phyloP scores from a whole-genome alignment of 2,329 filamentous ascomycete species.

The Lecanoromycetidae sp. region DNA sequence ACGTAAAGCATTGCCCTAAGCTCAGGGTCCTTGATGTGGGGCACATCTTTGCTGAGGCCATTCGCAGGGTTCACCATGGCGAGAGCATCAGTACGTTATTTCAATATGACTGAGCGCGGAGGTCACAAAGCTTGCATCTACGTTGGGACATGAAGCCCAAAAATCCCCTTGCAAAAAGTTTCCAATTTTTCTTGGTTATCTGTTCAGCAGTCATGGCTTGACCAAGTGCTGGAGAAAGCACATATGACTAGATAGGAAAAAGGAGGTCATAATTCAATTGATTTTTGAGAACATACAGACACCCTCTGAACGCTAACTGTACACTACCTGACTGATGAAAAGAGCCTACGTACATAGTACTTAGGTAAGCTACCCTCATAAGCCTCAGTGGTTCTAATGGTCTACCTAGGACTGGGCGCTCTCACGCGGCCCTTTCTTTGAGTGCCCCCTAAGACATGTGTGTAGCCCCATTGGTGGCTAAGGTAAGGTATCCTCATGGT shows the following conservation, averaged over 20 bases:
- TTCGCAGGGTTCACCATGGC: conserved; percentile 89
- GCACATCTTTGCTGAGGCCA: conserved; percentile 81
- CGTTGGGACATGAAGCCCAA: neutral
- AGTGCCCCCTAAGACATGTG: no score
- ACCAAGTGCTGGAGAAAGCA: conserved; percentile 21
- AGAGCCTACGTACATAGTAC: no score
- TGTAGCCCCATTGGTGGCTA: no score
- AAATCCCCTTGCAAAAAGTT: neutral
- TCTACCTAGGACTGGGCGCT: no score
- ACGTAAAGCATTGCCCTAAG: conserved; percentile 67
- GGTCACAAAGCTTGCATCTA: neutral
- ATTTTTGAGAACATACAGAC: no score
- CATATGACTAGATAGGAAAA: conserved; percentile 9
- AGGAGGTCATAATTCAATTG: neutral
- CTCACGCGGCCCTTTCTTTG: no score
- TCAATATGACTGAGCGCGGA: conserved; percentile 52
- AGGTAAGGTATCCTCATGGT: no score
- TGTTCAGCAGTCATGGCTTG: conserved; percentile 17
- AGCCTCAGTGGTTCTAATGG: no score
- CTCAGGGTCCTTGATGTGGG: conserved; percentile 85
- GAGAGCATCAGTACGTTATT: conserved; percentile 96
- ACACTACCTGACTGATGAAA: no score
- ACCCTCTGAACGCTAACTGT: no score
- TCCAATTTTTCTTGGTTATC: neutral
- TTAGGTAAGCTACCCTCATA: no score